These are phyloP conservation scores for Irpex rosettiformis DNA, from an alignment of 1,284 basidiomycete genomes.

Conservation along the genomic window DNA sequence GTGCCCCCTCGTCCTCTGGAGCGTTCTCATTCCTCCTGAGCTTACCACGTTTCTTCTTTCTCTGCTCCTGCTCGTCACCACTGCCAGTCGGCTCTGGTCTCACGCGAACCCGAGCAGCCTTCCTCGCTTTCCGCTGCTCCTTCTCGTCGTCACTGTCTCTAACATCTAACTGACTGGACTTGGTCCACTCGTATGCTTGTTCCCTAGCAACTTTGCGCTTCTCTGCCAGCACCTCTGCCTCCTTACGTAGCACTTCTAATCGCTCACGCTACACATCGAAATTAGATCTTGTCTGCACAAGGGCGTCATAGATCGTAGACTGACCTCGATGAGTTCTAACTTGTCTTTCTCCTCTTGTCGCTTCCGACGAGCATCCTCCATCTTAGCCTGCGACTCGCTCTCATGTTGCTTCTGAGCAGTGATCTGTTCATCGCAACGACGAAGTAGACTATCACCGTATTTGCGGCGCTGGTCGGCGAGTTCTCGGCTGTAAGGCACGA, in stretches of 20 bases:
- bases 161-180: slow-evolving; percentile 37
- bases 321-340: slow-evolving; percentile 56
- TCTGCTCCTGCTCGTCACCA: slow-evolving; percentile 48
- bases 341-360: slow-evolving; percentile 65
- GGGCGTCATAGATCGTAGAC: slow-evolving; percentile 16
- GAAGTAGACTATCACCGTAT: slow-evolving; percentile 83
- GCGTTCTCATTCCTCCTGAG: slow-evolving; percentile 24
- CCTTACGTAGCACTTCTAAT: slow-evolving; percentile 52
- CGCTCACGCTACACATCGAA: slow-evolving; percentile 41
- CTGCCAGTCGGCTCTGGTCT: slow-evolving; percentile 40
- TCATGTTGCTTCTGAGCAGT: slow-evolving; percentile 74
- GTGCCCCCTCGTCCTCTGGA: slow-evolving; percentile 48
- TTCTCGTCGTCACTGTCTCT: slow-evolving; percentile 75
- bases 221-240: slow-evolving; percentile 71
- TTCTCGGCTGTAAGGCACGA: slow-evolving; percentile 82
- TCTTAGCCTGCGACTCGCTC: slow-evolving; percentile 64
- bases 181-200: slow-evolving; percentile 74
- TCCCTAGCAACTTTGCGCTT: slow-evolving; percentile 73
- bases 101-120: slow-evolving; percentile 40
- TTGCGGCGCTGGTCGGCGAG: slow-evolving; percentile 85
- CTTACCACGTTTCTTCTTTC: slow-evolving; percentile 28
- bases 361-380: slow-evolving; percentile 69
- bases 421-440: slow-evolving; percentile 77
- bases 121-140: slow-evolving; percentile 61
- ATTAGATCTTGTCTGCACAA: neutral